Evolutionary conservation across 805 yeast species (phyloP), one percentile per base, ranked within the genome.

Genomic region (Candida sakaeoensis): DNA sequence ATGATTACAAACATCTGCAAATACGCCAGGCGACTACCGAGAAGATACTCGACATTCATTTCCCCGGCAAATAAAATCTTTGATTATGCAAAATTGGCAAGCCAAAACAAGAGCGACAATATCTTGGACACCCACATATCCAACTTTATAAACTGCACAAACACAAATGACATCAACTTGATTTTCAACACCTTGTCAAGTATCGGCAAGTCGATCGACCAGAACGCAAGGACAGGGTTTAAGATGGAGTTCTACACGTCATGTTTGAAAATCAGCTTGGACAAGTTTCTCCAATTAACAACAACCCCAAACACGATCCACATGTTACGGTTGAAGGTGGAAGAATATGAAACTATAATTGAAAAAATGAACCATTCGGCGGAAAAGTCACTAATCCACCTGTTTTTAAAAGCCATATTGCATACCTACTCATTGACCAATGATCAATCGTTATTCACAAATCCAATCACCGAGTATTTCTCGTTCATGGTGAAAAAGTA

Each of bases 221-320:
- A 12, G n/a, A 13, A 26, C 6, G 9, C 6, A 10, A 28, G 16
- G 14, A 12, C 13, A 10, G 5, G 14, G 10, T 6, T 9, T 4
- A 21, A 24, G 13, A 3, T 18, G 4, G 39, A 35, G 9, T 18
- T 15, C 31, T 40, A 35, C 19, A 3, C 29, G 21, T 7, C 28
- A 13, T 40, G 43, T 16, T 29, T 40, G 8, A 25, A 40, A 14
- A 19, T 32, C 16, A 18, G 32, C 3, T 35, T 40, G 33, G 23
- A 24, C 12, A 18, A 24, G 10, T 40, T 35, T 25, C 17, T 28
- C 2, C 30, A 35, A n/a, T 13, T 30, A 21, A 15, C 33, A 9
- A 5, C 23, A 12, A 14, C 22, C 4, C n/a, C 12, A 4, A 29
- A 23, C 14, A 18, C 33, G n/a, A 22, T 36, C 3, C 25, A 36